Conservation (phyloP, 176 grass and related monocot genomes). For the Oryza nivara region DNA sequence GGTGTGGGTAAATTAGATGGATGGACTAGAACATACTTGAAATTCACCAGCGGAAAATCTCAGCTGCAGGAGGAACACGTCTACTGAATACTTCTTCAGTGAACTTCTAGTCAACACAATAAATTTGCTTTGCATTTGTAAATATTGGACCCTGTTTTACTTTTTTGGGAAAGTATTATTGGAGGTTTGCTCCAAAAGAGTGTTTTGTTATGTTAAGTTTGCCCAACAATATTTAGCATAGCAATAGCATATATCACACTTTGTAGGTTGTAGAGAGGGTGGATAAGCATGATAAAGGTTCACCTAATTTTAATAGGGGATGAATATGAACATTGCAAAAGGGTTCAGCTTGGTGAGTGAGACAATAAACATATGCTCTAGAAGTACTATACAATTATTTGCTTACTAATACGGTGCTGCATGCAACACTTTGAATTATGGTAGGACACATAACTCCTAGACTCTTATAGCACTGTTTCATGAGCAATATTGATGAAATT, state of each 20-base stretch:
- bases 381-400: neutral
- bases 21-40: neutral
- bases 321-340: neutral
- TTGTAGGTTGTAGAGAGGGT: neutral
- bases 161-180: neutral
- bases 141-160: neutral
- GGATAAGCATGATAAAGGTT: neutral
- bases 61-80: neutral
- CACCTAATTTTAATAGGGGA: neutral
- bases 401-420: neutral
- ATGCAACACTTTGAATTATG: neutral
- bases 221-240: neutral
- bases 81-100: neutral
- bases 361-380: neutral
- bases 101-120: constrained; percentile 4
- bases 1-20: neutral
- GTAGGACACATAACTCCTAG: neutral
- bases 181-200: neutral
- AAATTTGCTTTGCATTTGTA: neutral
- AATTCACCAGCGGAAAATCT: neutral
- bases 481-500: neutral
- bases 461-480: neutral
- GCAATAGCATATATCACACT: neutral
- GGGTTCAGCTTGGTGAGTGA: constrained; percentile 7
- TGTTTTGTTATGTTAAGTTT: neutral